These are phyloP conservation scores for Yamadazyma olivae DNA, from an alignment of 805 yeast species.

Conservation along the genomic window DNA sequence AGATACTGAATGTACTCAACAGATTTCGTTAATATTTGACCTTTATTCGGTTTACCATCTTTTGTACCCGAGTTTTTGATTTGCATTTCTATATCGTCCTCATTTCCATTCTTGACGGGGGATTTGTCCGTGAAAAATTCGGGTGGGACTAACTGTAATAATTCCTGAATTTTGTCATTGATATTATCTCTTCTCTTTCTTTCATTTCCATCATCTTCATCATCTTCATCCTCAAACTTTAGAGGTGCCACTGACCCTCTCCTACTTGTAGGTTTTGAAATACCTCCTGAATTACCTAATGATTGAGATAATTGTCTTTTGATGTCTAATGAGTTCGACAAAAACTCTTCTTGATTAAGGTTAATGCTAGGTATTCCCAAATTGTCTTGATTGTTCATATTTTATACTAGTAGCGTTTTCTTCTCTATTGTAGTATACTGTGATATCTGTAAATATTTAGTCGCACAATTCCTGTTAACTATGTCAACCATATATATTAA, in stretches of 20 bases:
- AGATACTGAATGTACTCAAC: slow-evolving; percentile 68
- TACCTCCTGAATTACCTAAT: slow-evolving; percentile 19
- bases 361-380: slow-evolving; percentile 28
- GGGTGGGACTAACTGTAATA: slow-evolving; percentile 34
- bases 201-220: slow-evolving; percentile 37
- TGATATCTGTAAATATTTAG: too few relatives aligned
- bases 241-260: slow-evolving; percentile 28
- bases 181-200: slow-evolving; percentile 42
- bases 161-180: slow-evolving; percentile 44
- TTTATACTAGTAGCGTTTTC: too few relatives aligned
- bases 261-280: slow-evolving; percentile 37
- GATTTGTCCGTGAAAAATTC: slow-evolving; percentile 30
- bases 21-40: slow-evolving; percentile 72
- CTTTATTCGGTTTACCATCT: slow-evolving; percentile 83
- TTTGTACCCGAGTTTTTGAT: slow-evolving; percentile 55
- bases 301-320: slow-evolving; percentile 42
- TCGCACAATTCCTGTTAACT: too few relatives aligned
- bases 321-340: slow-evolving; percentile 25
- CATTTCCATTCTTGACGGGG: slow-evolving; percentile 14
- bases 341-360: slow-evolving; percentile 20
- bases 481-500: slow-evolving; percentile 55
- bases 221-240: slow-evolving; percentile 20
- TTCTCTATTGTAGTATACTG: not conserved
- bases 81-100: slow-evolving; percentile 24
- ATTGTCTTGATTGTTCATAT: too few relatives aligned